These are phyloP conservation scores for Fusarium sp. DNA, from an alignment of 2,329 filamentous ascomycete genomes.

Conservation along the genomic window DNA sequence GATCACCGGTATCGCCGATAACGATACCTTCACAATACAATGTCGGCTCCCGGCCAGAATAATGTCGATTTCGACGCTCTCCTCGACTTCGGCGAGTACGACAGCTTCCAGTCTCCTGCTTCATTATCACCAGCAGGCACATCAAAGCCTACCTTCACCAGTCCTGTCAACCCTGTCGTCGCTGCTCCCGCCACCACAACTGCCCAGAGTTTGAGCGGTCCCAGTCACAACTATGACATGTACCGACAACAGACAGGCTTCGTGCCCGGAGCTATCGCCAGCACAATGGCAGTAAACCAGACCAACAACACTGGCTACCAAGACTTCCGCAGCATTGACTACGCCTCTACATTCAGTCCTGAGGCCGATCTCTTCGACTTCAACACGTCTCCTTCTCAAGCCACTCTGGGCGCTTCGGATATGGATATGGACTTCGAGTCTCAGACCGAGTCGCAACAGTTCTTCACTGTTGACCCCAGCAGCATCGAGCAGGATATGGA, in stretches of 20 bases:
- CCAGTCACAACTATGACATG: slow-evolving; percentile 94
- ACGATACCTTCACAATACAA: slow-evolving; percentile 39
- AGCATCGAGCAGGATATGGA: slow-evolving; percentile 71
- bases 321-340: slow-evolving; percentile 61
- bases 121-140: slow-evolving; percentile 65
- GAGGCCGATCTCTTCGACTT: slow-evolving; percentile 78
- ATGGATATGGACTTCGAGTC: slow-evolving; percentile 71
- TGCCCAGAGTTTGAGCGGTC: slow-evolving; percentile 75
- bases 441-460: slow-evolving; percentile 68
- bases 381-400: slow-evolving; percentile 72
- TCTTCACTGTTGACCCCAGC: slow-evolving; percentile 79
- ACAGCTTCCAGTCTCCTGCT: slow-evolving; percentile 69
- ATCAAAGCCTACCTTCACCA: slow-evolving; percentile 66
- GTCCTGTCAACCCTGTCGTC: slow-evolving; percentile 63
- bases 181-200: slow-evolving; percentile 65
- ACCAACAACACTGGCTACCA: slow-evolving; percentile 66
- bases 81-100: slow-evolving; percentile 72
- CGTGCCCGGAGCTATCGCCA: slow-evolving; percentile 83
- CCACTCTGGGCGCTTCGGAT: slow-evolving; percentile 67
- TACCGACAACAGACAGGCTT: slow-evolving; percentile 97
- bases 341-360: slow-evolving; percentile 66
- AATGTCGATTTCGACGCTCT: slow-evolving; percentile 67
- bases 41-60: slow-evolving; percentile 57
- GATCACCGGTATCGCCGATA: slow-evolving; percentile 27
- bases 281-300: slow-evolving; percentile 82